These are phyloP conservation scores for Nepenthes mirabilis DNA, from an alignment of 148 eudicot species.

Conservation along the genomic window DNA sequence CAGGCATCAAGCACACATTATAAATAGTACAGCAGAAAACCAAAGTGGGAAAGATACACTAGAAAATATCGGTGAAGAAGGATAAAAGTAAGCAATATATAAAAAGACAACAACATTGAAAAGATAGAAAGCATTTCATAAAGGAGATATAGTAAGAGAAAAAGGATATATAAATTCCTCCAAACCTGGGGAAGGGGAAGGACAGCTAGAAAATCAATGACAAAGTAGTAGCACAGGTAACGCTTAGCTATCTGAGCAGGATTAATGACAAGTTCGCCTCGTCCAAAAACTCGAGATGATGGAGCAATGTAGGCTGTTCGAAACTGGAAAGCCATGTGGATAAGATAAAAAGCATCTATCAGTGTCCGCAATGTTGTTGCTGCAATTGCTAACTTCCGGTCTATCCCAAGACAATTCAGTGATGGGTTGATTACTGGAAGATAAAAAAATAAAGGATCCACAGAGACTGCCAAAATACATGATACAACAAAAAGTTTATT, in stretches of 20 bases:
- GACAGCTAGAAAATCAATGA: constrained; percentile 73
- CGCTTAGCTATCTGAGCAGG: constrained; percentile 73
- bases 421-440: constrained; percentile 52
- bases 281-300: constrained; percentile 92
- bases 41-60: too few species aligned
- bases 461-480: constrained; percentile 77
- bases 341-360: constrained; percentile 80
- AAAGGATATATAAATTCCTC: constrained; percentile 1
- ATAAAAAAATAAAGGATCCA: constrained; percentile 91
- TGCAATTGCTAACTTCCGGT: constrained; percentile 48
- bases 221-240: constrained; percentile 60
- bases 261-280: constrained; percentile 98
- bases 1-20: too few species aligned
- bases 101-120: background rate
- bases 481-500: constrained; percentile 76
- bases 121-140: background rate
- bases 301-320: constrained; percentile 98
- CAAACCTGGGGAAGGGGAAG: constrained; percentile 95
- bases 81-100: background rate
- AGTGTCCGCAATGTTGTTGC: constrained; percentile 68
- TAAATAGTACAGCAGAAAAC: too few species aligned
- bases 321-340: constrained; percentile 82
- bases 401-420: constrained; percentile 56
- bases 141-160: background rate
- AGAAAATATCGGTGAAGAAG: too few species aligned